Evolutionary conservation across 306 rosid genomes (phyloP).

Genomic region (Vachellia collinsii): DNA sequence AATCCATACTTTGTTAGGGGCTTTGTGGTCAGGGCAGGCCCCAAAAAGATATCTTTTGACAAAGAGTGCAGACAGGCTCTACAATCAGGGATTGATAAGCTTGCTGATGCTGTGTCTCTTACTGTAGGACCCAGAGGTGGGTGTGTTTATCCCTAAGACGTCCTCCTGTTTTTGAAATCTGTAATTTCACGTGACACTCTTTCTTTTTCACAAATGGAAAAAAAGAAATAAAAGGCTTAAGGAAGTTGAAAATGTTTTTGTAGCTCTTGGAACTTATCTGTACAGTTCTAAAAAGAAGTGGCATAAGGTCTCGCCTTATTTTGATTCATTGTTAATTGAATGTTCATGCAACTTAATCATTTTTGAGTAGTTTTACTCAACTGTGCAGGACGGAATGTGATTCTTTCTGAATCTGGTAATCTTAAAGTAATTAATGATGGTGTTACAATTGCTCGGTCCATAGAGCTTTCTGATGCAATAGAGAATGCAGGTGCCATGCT

Average conservation of each 20-base stretch:
- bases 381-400: conserved; percentile 86
- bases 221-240: neutral
- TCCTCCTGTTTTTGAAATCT: neutral
- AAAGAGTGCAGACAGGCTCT: conserved; percentile 71
- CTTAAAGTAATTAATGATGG: conserved; percentile 89
- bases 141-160: neutral
- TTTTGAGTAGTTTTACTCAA: conserved; percentile 18
- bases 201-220: neutral
- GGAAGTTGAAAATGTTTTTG: neutral
- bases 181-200: no score
- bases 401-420: conserved; percentile 74
- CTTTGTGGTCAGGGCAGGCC: conserved; percentile 63
- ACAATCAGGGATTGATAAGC: conserved; percentile 85
- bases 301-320: neutral
- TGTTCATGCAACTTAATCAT: conserved; percentile 17
- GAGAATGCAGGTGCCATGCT: conserved; percentile 97
- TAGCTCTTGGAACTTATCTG: neutral
- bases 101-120: conserved; percentile 94
- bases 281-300: neutral
- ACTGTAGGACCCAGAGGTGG: conserved; percentile 94
- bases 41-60: conserved; percentile 74
- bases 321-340: neutral
- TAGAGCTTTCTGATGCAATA: conserved; percentile 82
- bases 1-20: conserved; percentile 28
- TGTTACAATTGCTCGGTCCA: conserved; percentile 86